These are phyloP conservation scores for Phylloporus rhodoxanthus DNA, from an alignment of 768 basidiomycete species.

Conservation along the genomic window DNA sequence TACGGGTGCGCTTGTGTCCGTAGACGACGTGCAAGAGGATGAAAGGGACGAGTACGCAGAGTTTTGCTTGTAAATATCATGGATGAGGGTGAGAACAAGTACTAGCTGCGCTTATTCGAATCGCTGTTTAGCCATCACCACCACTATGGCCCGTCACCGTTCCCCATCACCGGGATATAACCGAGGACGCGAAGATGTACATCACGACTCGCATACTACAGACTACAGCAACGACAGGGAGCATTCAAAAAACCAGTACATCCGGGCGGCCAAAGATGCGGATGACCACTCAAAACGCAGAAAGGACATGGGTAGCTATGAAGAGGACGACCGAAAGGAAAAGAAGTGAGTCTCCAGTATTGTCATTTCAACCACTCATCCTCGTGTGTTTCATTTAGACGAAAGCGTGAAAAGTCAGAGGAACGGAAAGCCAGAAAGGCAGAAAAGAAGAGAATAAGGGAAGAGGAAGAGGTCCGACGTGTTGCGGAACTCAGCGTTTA, in stretches of 20 bases:
- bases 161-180: slow-evolving; percentile 42
- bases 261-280: slow-evolving; percentile 23
- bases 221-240: slow-evolving; percentile 23
- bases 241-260: slow-evolving; percentile 26
- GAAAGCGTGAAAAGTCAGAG: slow-evolving; percentile 82
- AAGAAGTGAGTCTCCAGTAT: slow-evolving; percentile 40
- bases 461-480: slow-evolving; percentile 87
- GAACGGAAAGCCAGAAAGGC: slow-evolving; percentile 80
- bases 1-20: slow-evolving; percentile 54
- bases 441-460: slow-evolving; percentile 76
- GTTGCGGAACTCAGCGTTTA: slow-evolving; percentile 95
- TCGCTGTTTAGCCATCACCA: neutral
- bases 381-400: slow-evolving; percentile 39
- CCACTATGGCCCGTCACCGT: slow-evolving; percentile 39
- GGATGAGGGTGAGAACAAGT: slow-evolving; percentile 1
- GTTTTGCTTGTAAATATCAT: slow-evolving; percentile 21
- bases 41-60: slow-evolving; percentile 27
- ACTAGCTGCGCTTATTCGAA: neutral
- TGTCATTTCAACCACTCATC: neutral
- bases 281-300: slow-evolving; percentile 31
- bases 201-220: slow-evolving; percentile 32
- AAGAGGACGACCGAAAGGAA: slow-evolving; percentile 33
- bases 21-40: slow-evolving; percentile 32
- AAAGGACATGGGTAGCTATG: slow-evolving; percentile 17
- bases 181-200: slow-evolving; percentile 25